A percentile compares a stretch with the other conserved stretches of the same genome.
phyloP scores from a whole-genome alignment of 441 rosid genomes.

The Daphne laureola region DNA sequence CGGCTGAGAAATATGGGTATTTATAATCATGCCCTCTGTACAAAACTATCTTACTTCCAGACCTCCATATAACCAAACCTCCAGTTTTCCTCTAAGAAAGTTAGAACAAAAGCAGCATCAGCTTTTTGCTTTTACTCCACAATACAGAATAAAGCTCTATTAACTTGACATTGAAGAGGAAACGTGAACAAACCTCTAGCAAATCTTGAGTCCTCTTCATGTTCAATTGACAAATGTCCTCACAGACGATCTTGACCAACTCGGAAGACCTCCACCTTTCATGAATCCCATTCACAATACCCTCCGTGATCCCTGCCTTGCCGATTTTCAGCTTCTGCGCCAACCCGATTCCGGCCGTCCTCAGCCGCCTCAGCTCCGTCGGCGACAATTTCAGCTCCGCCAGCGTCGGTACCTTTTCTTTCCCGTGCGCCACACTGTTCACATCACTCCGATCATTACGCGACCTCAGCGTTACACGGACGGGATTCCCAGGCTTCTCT shows the following conservation, averaged over 20 bases:
- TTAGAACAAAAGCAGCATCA: slow-evolving; percentile 11
- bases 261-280: slow-evolving; percentile 91
- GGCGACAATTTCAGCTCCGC: slow-evolving; percentile 63
- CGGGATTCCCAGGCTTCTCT: slow-evolving; percentile 77
- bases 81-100: slow-evolving; percentile 80
- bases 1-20: slow-evolving; percentile 74
- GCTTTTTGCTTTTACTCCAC: slow-evolving; percentile 12
- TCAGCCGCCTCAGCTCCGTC: slow-evolving; percentile 63
- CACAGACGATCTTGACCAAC: slow-evolving; percentile 81
- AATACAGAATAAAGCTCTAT: slow-evolving; percentile 7
- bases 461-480: slow-evolving; percentile 50
- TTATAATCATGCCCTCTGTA: slow-evolving; percentile 78
- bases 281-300: slow-evolving; percentile 91
- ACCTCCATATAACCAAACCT: slow-evolving; percentile 92
- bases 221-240: slow-evolving; percentile 73
- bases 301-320: slow-evolving; percentile 92
- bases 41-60: slow-evolving; percentile 76
- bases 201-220: slow-evolving; percentile 96
- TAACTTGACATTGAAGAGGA: not conserved
- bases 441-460: slow-evolving; percentile 46
- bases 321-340: slow-evolving; percentile 75
- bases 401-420: slow-evolving; percentile 55
- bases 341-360: slow-evolving; percentile 54
- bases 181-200: slow-evolving; percentile 59
- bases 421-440: slow-evolving; percentile 30